Base-by-base conservation (phyloP, 805 yeast genomes). In the Blastobotrys attinorum region DNA sequence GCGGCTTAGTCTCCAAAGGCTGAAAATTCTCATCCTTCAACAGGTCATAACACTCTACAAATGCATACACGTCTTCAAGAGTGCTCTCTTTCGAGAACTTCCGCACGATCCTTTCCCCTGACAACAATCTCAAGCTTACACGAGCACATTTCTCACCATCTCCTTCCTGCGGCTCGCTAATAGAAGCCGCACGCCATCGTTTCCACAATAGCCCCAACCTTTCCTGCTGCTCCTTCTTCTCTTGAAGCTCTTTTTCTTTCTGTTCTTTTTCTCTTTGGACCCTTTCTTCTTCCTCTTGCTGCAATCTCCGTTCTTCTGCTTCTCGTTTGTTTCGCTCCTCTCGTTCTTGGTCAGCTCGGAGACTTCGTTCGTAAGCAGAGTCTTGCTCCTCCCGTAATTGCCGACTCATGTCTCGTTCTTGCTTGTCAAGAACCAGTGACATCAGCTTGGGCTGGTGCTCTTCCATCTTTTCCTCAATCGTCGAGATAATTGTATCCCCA, bases 321-420 rank as follows among this genome's bases (percentile, higher is more conserved):
- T 54, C 58, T 38, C 52, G 51, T 17, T 47, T 45, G n/a, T 45
- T 57, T 18, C 44, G 45, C 41, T 56, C 55, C 27, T 50, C 49
- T 39, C 69, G 59, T 73, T 25, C 80, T 68, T 79, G 71, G 63
- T 89, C 97, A 29, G 75, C 70, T 15, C 73, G 72, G 29, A 89
- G 65, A 0, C 95, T 79, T 29, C 73, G 73, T 56, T 81, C 79
- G 63, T 79, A 88, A 17, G 92, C 87, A 37, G 73, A 65, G 56
- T 87, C 92, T 61, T 89, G 96, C 53, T 81, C 81, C 47, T 72
- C 71, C 41, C 84, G 71, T 27, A 86, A 65, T 47, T 79, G 74
- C 32, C 80, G 70, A 47, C 75, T 59, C 20, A 52, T 56, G 33
- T 77, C 80, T 38, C 74, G 70, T 40, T 80, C 79, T 51, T 78